Evolutionary conservation across 1,284 basidiomycete genomes (phyloP).

Genomic region (Tausonia pullulans): DNA sequence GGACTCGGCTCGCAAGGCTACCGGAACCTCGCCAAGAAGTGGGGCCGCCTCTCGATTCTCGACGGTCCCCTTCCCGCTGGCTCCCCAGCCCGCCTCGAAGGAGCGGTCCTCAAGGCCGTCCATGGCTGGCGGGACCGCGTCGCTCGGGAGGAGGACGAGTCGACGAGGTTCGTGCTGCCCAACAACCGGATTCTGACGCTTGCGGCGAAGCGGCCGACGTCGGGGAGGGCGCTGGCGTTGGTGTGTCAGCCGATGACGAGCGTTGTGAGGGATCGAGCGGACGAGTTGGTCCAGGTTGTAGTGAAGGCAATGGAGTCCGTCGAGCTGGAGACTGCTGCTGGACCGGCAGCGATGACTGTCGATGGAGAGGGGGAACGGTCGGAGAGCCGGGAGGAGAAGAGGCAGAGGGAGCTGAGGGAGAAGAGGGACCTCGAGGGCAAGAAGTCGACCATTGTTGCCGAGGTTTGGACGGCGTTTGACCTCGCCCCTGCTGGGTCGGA

Average conservation of each 20-base stretch:
- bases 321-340: constrained; percentile 24
- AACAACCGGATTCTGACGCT: constrained; percentile 60
- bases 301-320: constrained; percentile 39
- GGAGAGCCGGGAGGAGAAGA: no score
- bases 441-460: not conserved
- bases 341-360: not conserved
- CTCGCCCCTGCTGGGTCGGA: not conserved
- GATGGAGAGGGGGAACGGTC: constrained; percentile 5
- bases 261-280: constrained; percentile 46
- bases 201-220: constrained; percentile 49
- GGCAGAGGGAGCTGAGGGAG: not conserved
- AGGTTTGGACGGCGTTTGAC: constrained; percentile 1
- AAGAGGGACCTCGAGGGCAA: constrained; percentile 2
- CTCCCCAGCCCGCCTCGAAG: constrained; percentile 23
- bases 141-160: constrained; percentile 75
- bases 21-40: constrained; percentile 62
- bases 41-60: constrained; percentile 50
- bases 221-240: constrained; percentile 45
- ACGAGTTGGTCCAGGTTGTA: constrained; percentile 53
- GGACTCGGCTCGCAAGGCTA: constrained; percentile 62
- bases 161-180: constrained; percentile 42
- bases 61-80: constrained; percentile 28
- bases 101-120: constrained; percentile 57
- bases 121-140: constrained; percentile 77
- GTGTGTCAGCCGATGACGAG: constrained; percentile 50